These are phyloP conservation scores for Parsonsia alboflavescens DNA, from an alignment of 257 asterid species.

Conservation along the genomic window DNA sequence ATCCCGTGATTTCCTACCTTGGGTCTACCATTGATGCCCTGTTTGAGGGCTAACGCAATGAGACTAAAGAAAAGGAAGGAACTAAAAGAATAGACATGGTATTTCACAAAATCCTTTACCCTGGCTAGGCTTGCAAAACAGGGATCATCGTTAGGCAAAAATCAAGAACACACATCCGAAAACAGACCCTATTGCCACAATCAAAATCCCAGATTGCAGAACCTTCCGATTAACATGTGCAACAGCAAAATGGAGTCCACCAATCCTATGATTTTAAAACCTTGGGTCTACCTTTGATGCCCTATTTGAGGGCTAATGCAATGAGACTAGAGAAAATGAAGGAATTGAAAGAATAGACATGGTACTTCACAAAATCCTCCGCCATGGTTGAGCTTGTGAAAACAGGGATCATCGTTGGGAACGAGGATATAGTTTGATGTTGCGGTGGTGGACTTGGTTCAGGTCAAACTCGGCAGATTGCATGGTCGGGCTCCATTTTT, in stretches of 20 bases:
- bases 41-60: slow-evolving; percentile 33
- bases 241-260: no score
- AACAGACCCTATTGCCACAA: no score
- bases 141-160: no score
- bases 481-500: no score
- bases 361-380: slow-evolving; percentile 26
- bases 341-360: slow-evolving; percentile 38
- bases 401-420: slow-evolving; percentile 15
- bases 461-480: no score
- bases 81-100: slow-evolving; percentile 37
- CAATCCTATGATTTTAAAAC: no score
- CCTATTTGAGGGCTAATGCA: no score
- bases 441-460: slow-evolving; percentile 21
- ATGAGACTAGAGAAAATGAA: slow-evolving; percentile 45
- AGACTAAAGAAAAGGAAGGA: slow-evolving; percentile 46
- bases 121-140: slow-evolving; percentile 31
- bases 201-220: no score
- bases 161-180: no score
- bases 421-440: slow-evolving; percentile 26
- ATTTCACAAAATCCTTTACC: slow-evolving; percentile 25
- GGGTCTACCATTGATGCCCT: slow-evolving; percentile 22
- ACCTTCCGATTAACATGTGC: no score
- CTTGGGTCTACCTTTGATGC: no score
- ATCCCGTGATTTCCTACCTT: background rate
- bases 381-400: slow-evolving; percentile 27